Conservation (phyloP, 352 stramenopile species). For the Globisporangium cystogenes region DNA sequence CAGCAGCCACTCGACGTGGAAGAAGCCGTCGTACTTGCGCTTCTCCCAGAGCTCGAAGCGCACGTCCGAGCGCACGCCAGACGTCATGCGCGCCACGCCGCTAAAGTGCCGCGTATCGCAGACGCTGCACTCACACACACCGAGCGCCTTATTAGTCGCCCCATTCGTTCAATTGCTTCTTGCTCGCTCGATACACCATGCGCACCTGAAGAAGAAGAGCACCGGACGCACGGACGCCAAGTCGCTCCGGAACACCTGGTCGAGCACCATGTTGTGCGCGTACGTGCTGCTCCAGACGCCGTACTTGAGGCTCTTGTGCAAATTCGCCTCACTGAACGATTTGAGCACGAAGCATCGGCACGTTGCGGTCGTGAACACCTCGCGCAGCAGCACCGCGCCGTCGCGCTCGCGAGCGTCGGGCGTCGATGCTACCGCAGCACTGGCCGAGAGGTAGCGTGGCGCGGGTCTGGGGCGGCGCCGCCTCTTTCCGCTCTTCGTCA, state of each 20-base stretch:
- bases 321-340: slow-evolving; percentile 80
- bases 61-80: slow-evolving; percentile 30
- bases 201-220: slow-evolving; percentile 75
- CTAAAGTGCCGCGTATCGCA: slow-evolving; percentile 73
- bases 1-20: slow-evolving; percentile 76
- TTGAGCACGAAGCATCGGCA: slow-evolving; percentile 83
- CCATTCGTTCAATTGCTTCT: too few relatives aligned
- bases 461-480: slow-evolving; percentile 32
- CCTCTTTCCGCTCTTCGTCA: slow-evolving; percentile 19
- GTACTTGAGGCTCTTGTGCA: slow-evolving; percentile 85
- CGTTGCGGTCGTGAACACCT: slow-evolving; percentile 52
- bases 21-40: slow-evolving; percentile 75
- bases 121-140: slow-evolving; percentile 32
- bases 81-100: slow-evolving; percentile 78
- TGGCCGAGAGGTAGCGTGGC: slow-evolving; percentile 25
- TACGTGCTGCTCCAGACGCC: slow-evolving; percentile 78
- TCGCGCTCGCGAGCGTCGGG: slow-evolving; percentile 1
- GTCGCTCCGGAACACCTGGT: slow-evolving; percentile 69
- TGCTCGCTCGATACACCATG: too few relatives aligned
- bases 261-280: slow-evolving; percentile 54
- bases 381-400: slow-evolving; percentile 34
- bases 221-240: slow-evolving; percentile 57
- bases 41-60: slow-evolving; percentile 80
- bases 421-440: background rate
- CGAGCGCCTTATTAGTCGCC: background rate